phyloP scores from a whole-genome alignment of 495 filamentous ascomycete genomes.

The Neurospora cerealis region DNA sequence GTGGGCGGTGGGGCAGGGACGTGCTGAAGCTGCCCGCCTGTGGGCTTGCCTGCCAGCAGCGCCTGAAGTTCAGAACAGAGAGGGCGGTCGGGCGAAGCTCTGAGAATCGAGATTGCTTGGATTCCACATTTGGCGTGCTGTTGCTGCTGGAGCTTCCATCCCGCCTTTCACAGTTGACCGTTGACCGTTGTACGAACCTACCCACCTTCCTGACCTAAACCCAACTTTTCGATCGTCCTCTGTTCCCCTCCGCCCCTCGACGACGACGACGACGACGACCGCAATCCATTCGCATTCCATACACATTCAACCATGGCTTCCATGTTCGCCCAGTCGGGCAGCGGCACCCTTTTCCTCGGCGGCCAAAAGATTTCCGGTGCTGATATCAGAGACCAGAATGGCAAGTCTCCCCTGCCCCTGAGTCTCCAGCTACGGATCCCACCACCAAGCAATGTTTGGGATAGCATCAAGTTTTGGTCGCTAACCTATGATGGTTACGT shows the following conservation, averaged over 20 bases:
- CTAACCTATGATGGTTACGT: conserved; percentile 5
- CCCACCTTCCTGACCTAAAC: conserved; percentile 6
- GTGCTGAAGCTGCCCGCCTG: not conserved
- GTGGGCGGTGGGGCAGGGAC: not conserved
- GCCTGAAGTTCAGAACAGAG: not conserved
- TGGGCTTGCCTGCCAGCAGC: not conserved
- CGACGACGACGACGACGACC: not conserved
- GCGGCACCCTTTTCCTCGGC: conserved; percentile 85
- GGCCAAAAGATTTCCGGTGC: conserved; percentile 90
- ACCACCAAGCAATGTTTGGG: not conserved
- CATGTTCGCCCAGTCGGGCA: conserved; percentile 81
- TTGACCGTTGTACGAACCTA: not conserved
- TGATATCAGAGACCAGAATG: conserved; percentile 95
- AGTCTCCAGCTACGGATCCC: not conserved
- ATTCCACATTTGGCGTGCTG: not conserved
- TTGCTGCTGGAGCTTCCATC: not conserved
- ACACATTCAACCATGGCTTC: conserved; percentile 55
- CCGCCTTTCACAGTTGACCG: not conserved
- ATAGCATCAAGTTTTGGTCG: conserved; percentile 12
- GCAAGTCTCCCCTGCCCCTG: conserved; percentile 36
- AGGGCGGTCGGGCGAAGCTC: not conserved
- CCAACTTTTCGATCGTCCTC: conserved; percentile 5
- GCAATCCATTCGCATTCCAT: not conserved
- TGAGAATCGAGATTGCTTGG: not conserved
- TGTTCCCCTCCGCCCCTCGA: not conserved